Evolutionary conservation across 371 early-diverging fungal species (phyloP).

Genomic region (Mucor plumbeus): DNA sequence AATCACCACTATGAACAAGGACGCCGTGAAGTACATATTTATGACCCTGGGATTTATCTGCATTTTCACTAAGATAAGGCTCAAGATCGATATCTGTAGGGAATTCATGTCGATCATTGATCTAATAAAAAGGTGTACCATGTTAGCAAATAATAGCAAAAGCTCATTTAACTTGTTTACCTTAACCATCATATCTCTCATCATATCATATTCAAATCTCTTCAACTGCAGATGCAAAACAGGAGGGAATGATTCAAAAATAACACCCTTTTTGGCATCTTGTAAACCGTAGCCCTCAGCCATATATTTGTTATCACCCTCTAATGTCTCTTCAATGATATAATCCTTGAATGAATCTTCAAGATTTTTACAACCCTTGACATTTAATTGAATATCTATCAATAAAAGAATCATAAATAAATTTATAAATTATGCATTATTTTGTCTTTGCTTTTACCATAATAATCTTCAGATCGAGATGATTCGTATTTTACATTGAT

Average conservation of each 20-base stretch:
- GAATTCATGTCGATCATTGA: slow-evolving; percentile 97
- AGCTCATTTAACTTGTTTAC: slow-evolving; percentile 32
- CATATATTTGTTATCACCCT: slow-evolving; percentile 96
- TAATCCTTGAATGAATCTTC: slow-evolving; percentile 91
- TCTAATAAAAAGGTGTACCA: slow-evolving; percentile 41
- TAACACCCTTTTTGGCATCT: slow-evolving; percentile 96
- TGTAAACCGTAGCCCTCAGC: slow-evolving; percentile 97
- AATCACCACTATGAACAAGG: slow-evolving; percentile 95
- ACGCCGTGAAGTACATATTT: slow-evolving; percentile 91
- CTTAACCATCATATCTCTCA: slow-evolving; percentile 90
- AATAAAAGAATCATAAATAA: not conserved
- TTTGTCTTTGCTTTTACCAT: slow-evolving; percentile 23
- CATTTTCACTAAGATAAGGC: slow-evolving; percentile 78
- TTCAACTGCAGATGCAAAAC: slow-evolving; percentile 97
- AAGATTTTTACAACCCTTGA: slow-evolving; percentile 91
- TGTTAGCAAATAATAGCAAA: not conserved
- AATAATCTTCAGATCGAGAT: slow-evolving; percentile 76
- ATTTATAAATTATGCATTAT: not conserved
- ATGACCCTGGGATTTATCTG: slow-evolving; percentile 67
- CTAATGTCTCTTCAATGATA: slow-evolving; percentile 85
- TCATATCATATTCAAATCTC: slow-evolving; percentile 97
- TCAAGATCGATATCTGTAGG: slow-evolving; percentile 87
- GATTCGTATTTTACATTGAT: slow-evolving; percentile 92
- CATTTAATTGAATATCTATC: slow-evolving; percentile 85
- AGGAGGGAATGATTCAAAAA: slow-evolving; percentile 94